Evolutionary conservation across 345 rosid species (phyloP).

Genomic region (Corymbia maculata): DNA sequence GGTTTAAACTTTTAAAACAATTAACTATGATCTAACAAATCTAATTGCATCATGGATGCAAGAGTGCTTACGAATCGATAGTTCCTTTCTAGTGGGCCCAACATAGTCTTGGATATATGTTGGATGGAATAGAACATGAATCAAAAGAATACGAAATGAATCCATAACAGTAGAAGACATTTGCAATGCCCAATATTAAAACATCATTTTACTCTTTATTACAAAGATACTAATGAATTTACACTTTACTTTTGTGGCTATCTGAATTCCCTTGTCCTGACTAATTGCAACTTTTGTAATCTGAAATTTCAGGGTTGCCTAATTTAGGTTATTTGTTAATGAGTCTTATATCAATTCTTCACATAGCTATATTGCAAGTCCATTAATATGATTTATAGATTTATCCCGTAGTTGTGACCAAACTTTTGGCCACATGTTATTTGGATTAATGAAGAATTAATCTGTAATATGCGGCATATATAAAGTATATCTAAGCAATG

Average conservation of each 20-base stretch:
- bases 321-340: no score
- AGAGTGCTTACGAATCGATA: no score
- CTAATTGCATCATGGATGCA: no score
- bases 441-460: not conserved
- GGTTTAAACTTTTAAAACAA: no score
- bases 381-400: not conserved
- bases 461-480: no score
- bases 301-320: not conserved
- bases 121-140: no score
- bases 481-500: not conserved
- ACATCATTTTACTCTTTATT: not conserved
- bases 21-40: no score
- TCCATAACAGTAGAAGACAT: not conserved
- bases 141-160: not conserved
- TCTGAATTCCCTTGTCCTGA: not conserved
- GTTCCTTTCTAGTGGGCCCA: no score
- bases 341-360: not conserved
- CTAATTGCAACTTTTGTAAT: not conserved
- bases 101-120: no score
- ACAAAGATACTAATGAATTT: not conserved
- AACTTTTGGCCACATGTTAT: not conserved
- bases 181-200: not conserved
- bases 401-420: not conserved
- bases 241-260: not conserved
- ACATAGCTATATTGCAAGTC: not conserved